Evolutionary conservation across 345 rosid species (phyloP).

Genomic region (Zanthoxylum bungeanum): DNA sequence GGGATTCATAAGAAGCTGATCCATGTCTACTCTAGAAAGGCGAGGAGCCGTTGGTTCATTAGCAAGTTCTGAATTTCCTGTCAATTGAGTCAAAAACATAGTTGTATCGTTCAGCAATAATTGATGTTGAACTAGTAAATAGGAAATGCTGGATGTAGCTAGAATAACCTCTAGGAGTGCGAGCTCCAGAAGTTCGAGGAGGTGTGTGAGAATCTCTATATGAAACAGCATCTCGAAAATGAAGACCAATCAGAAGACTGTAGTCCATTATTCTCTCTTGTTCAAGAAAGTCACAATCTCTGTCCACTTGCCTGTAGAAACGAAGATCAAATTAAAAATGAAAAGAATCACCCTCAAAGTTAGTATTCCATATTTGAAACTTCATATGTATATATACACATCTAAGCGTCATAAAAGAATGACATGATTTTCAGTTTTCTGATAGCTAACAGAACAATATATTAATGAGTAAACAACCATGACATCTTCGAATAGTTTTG

Average conservation of each 20-base stretch:
- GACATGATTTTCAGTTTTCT: neutral
- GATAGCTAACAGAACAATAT: neutral
- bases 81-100: conserved; percentile 11
- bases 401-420: neutral
- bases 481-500: neutral
- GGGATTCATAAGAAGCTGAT: conserved; percentile 54
- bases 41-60: conserved; percentile 35
- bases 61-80: conserved; percentile 48
- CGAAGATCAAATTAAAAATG: neutral
- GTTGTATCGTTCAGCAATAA: conserved; percentile 17
- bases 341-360: neutral
- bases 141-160: conserved; percentile 8
- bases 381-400: neutral
- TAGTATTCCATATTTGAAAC: neutral
- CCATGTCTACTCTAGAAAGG: conserved; percentile 56
- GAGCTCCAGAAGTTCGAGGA: conserved; percentile 45
- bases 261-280: conserved; percentile 98
- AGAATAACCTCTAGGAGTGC: conserved; percentile 63
- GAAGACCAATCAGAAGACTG: conserved; percentile 86
- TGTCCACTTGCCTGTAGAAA: conserved; percentile 81
- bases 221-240: conserved; percentile 60
- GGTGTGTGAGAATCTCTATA: conserved; percentile 38
- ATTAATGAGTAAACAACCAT: neutral
- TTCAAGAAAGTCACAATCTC: conserved; percentile 91
- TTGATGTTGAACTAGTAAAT: conserved; percentile 10